These are phyloP conservation scores for Conticribra weissflogii DNA, from an alignment of 108 stramenopile species.

Conservation along the genomic window DNA sequence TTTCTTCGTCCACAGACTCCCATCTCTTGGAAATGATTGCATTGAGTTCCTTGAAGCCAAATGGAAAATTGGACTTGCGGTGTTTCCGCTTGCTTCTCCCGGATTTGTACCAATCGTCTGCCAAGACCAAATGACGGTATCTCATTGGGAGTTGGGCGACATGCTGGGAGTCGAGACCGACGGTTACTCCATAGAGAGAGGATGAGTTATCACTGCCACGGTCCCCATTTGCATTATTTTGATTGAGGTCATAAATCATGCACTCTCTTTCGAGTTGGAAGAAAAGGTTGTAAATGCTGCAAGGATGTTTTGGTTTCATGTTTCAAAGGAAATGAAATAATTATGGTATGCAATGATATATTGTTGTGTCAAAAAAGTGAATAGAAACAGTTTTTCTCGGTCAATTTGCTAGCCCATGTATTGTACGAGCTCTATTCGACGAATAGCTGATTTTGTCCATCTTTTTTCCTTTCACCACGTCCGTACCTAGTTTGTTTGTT, in stretches of 20 bases:
- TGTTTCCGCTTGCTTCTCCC: background rate
- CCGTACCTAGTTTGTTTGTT: too few relatives aligned
- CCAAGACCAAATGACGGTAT: background rate
- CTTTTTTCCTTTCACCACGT: too few relatives aligned
- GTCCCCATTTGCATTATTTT: background rate
- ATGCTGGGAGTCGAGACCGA: too few relatives aligned
- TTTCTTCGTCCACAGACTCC: background rate
- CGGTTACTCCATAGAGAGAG: background rate
- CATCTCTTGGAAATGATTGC: background rate
- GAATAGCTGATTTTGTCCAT: too few relatives aligned
- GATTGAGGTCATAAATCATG: background rate
- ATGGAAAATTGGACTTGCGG: background rate
- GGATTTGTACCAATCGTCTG: background rate
- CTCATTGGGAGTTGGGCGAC: too few relatives aligned
- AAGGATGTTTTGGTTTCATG: background rate
- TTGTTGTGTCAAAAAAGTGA: too few relatives aligned
- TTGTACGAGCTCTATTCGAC: too few relatives aligned
- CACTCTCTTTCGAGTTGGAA: background rate
- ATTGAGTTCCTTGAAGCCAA: background rate
- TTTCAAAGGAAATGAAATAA: too few relatives aligned
- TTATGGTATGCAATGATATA: too few relatives aligned
- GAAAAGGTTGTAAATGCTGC: background rate
- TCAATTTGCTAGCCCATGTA: too few relatives aligned
- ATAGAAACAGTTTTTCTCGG: too few relatives aligned
- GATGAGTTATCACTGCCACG: background rate